Conservation (phyloP, 2,329 filamentous ascomycete species). For the Talaromyces rugulosus region DNA sequence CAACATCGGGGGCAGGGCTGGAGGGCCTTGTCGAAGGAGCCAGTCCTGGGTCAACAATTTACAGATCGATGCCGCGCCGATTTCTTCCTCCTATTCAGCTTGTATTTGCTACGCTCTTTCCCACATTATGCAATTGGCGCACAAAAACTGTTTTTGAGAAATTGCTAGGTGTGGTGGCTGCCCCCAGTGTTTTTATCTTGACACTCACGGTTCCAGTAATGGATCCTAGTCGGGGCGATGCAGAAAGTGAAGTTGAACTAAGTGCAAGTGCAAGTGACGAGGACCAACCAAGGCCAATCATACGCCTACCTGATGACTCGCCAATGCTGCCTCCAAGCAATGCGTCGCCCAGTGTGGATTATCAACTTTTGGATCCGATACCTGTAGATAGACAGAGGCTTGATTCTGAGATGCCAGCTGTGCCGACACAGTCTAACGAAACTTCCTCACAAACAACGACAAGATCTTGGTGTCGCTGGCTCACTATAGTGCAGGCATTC, state of each 20-base stretch:
- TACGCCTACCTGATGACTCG: slow-evolving; percentile 34
- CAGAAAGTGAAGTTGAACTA: slow-evolving; percentile 10
- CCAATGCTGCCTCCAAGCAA: slow-evolving; percentile 23
- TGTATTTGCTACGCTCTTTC: slow-evolving; percentile 73
- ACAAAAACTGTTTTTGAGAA: slow-evolving; percentile 84
- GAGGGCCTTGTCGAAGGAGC: slow-evolving; percentile 38
- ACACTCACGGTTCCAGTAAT: slow-evolving; percentile 90
- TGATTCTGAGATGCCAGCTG: slow-evolving; percentile 39
- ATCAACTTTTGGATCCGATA: not conserved
- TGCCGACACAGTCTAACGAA: slow-evolving; percentile 16
- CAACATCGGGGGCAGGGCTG: not conserved
- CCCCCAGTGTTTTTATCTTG: slow-evolving; percentile 85
- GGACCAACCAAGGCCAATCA: slow-evolving; percentile 19
- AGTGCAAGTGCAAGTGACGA: slow-evolving; percentile 10
- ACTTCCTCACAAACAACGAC: slow-evolving; percentile 21
- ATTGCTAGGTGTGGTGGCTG: slow-evolving; percentile 72
- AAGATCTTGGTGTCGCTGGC: slow-evolving; percentile 83
- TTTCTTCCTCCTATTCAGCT: slow-evolving; percentile 68
- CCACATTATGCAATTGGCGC: slow-evolving; percentile 76
- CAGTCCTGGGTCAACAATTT: slow-evolving; percentile 34
- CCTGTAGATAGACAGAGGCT: slow-evolving; percentile 22
- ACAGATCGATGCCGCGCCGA: slow-evolving; percentile 78
- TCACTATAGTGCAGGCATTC: slow-evolving; percentile 79
- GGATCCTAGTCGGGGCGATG: slow-evolving; percentile 59
- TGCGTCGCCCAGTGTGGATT: not conserved